Evolutionary conservation across 495 filamentous ascomycete species (phyloP), one percentile per base, ranked within the genome.

Genomic region (Venustampulla echinocandica): DNA sequence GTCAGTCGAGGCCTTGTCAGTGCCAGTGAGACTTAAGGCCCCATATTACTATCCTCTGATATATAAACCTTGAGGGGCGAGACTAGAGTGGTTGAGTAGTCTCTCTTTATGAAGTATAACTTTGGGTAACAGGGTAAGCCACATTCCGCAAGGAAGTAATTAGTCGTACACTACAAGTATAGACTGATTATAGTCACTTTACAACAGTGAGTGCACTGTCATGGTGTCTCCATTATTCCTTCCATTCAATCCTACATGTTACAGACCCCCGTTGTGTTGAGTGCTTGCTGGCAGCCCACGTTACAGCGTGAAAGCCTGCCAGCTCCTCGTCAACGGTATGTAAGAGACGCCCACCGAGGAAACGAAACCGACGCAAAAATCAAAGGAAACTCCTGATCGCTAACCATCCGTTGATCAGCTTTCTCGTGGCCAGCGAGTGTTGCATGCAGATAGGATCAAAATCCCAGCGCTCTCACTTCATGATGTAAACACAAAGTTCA

Each of bases 351-450:
- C 54, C 30, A 33, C 37, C 24, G 34, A 51, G 33, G 50, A 56
- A 49, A 37, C 41, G 35, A 55, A 49, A 45, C 49, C 19, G 47
- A 30, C 36, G 45, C 39, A 54, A 56, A 56, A 48, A 54, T 44
- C 49, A 59, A 54, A 45, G 35, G 44, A 53, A 59, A 59, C 57
- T 56, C 56, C 56, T 47, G 36, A 43, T 48, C 46, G 50, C 46
- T 53, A 56, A 59, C 51, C 42, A 47, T 44, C 50, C 42, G 39
- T 49, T 50, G 42, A 52, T 44, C 47, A 49, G 57, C 35, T 47
- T 56, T 46, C 50, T 56, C 50, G 50, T 48, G 37, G 41, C 49
- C 53, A 44, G 50, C 53, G 50, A 55, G 53, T 53, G 41, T 45
- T 35, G 39, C 43, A 49, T 50, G 39, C 49, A 56, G 37, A 56